A percentile compares a stretch with the other conserved stretches of the same genome.
Conservation (phyloP, 257 asterid species). For the Forsythia suspensa region DNA sequence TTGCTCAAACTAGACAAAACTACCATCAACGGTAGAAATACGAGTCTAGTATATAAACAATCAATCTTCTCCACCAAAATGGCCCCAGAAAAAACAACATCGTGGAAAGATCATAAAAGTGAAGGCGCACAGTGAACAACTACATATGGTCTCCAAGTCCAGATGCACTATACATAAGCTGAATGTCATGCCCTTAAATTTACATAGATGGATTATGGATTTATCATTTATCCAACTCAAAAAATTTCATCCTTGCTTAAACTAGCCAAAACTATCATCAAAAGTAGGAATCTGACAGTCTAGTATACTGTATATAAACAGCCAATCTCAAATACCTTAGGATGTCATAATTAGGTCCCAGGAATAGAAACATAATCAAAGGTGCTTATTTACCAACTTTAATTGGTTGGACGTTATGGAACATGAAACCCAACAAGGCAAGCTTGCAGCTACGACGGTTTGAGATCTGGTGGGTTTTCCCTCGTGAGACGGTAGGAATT, state of each 20-base stretch:
- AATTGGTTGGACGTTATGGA: too few relatives aligned
- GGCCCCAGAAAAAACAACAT: neutral
- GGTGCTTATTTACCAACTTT: neutral
- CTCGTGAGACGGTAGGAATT: neutral
- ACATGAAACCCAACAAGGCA: neutral
- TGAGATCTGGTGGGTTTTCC: neutral
- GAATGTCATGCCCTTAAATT: neutral
- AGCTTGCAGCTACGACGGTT: neutral
- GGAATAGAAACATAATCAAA: neutral
- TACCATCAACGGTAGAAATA: neutral
- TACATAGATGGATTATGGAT: neutral
- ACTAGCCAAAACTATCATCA: neutral
- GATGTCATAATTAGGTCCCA: neutral
- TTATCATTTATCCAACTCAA: neutral
- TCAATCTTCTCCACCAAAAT: neutral
- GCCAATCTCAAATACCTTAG: neutral
- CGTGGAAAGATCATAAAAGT: neutral
- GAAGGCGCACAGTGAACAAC: slow-evolving; percentile 1
- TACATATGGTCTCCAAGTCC: neutral
- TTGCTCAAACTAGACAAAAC: neutral
- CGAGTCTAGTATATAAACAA: neutral
- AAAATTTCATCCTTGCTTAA: neutral
- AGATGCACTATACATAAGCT: neutral
- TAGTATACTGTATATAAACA: neutral
- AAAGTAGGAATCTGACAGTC: neutral